A percentile compares a stretch with the other conserved stretches of the same genome.
These are phyloP conservation scores for Verticillium dahliae DNA, from an alignment of 2,329 filamentous ascomycete genomes.

Conservation along the genomic window DNA sequence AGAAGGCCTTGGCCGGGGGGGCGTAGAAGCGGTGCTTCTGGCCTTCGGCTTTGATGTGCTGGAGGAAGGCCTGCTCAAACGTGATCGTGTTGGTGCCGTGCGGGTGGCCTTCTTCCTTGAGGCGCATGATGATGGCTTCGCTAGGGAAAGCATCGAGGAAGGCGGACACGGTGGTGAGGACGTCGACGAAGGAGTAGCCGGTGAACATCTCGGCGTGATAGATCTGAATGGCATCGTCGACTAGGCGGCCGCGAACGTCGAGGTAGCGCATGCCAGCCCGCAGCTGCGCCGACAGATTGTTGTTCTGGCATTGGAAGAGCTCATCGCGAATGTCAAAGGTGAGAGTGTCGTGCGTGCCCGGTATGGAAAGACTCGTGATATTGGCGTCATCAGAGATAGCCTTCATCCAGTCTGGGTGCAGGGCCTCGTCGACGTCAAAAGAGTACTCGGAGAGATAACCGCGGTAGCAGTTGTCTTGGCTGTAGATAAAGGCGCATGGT, in stretches of 20 bases:
- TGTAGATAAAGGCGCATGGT: conserved; percentile 15
- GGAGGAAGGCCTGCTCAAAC: conserved; percentile 40
- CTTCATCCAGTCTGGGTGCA: conserved; percentile 35
- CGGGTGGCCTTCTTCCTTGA: conserved; percentile 39
- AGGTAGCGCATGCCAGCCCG: conserved; percentile 40
- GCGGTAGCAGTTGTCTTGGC: conserved; percentile 19
- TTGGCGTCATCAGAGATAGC: conserved; percentile 30
- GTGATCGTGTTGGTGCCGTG: conserved; percentile 27
- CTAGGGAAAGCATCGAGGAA: conserved; percentile 38
- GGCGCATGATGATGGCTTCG: conserved; percentile 41
- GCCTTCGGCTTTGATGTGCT: conserved; percentile 28
- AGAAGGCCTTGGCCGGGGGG: background rate
- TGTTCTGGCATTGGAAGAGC: conserved; percentile 40
- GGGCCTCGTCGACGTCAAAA: conserved; percentile 30
- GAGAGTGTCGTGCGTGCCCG: conserved; percentile 48
- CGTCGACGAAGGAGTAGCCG: conserved; percentile 34
- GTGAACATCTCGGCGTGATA: conserved; percentile 40
- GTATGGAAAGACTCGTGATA: conserved; percentile 39
- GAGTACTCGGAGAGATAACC: conserved; percentile 29
- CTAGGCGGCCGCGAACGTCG: conserved; percentile 39
- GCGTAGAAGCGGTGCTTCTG: conserved; percentile 26
- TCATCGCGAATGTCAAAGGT: conserved; percentile 32
- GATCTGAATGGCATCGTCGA: conserved; percentile 35
- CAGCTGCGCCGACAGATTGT: conserved; percentile 36
- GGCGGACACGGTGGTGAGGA: conserved; percentile 33